phyloP scores from a whole-genome alignment of 2,329 filamentous ascomycete genomes.

The Nothopassalora personata region DNA sequence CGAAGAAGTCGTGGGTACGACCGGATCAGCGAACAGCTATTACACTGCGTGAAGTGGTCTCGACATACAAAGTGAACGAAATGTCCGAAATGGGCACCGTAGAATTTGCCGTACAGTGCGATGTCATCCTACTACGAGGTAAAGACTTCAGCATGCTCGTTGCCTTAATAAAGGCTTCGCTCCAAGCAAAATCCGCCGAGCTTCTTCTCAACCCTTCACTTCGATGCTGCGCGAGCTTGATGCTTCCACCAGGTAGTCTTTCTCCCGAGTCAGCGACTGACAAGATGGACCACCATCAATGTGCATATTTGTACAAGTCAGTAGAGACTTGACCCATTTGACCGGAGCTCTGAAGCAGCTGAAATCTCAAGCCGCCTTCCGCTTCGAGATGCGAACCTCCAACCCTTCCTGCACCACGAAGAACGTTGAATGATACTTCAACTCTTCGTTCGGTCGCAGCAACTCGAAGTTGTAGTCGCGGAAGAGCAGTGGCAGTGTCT shows the following conservation, averaged over 20 bases:
- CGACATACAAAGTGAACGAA: not conserved
- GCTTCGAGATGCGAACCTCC: conserved; percentile 45
- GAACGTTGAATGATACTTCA: conserved; percentile 53
- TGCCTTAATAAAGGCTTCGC: not conserved
- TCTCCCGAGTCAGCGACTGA: too few species aligned
- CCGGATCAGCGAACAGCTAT: too few species aligned
- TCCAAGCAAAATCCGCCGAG: not conserved
- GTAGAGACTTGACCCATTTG: too few species aligned
- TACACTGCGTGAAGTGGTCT: not conserved
- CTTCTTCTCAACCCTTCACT: not conserved
- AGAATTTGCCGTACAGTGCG: not conserved
- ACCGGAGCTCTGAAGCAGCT: too few species aligned
- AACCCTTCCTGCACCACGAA: conserved; percentile 56
- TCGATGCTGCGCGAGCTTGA: not conserved
- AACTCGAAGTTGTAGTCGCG: conserved; percentile 52
- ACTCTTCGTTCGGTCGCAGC: conserved; percentile 45
- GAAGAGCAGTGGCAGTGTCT: conserved; percentile 37
- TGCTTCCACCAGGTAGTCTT: too few species aligned
- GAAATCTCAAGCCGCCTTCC: conserved; percentile 12
- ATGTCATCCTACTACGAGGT: not conserved
- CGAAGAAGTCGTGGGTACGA: too few species aligned
- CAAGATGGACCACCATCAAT: not conserved
- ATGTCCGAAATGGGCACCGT: not conserved
- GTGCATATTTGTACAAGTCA: too few species aligned
- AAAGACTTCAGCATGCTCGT: not conserved